Conservation (phyloP, 805 yeast genomes). For the Priceomyces fermenticarens region DNA sequence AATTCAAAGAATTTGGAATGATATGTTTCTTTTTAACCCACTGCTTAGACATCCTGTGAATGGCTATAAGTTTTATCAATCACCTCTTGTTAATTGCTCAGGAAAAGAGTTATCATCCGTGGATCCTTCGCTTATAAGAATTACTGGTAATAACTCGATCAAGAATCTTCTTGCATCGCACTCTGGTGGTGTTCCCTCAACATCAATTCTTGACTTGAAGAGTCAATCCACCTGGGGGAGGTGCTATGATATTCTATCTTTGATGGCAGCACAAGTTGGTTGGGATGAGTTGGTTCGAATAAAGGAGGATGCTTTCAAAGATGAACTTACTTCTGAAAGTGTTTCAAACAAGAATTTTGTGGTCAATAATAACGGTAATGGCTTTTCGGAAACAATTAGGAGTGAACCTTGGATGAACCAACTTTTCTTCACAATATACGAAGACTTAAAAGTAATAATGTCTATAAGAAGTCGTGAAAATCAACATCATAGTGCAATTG, state of each 20-base stretch:
- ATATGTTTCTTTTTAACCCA: constrained; percentile 25
- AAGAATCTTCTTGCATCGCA: constrained; percentile 29
- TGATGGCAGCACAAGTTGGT: constrained; percentile 65
- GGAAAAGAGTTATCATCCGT: constrained; percentile 35
- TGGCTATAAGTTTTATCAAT: constrained; percentile 33
- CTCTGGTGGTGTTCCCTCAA: constrained; percentile 23
- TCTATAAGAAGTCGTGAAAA: constrained; percentile 17
- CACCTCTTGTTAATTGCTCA: constrained; percentile 32
- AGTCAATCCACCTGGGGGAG: constrained; percentile 41
- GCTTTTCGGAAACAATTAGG: constrained; percentile 19
- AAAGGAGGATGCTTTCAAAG: constrained; percentile 67
- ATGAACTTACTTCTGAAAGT: neutral
- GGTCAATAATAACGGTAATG: constrained; percentile 15
- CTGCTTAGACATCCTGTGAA: constrained; percentile 31
- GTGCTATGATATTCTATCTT: constrained; percentile 64
- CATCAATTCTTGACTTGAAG: constrained; percentile 31
- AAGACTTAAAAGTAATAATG: constrained; percentile 43
- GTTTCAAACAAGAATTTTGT: constrained; percentile 10
- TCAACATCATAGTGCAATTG: constrained; percentile 55
- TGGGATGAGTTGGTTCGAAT: constrained; percentile 75
- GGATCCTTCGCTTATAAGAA: constrained; percentile 24
- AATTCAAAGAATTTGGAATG: constrained; percentile 31
- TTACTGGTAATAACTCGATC: constrained; percentile 24
- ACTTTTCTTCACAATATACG: constrained; percentile 65
- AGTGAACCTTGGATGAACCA: constrained; percentile 83